Evolutionary conservation across 768 basidiomycete species (phyloP).

Genomic region (Boletus barrowsii): DNA sequence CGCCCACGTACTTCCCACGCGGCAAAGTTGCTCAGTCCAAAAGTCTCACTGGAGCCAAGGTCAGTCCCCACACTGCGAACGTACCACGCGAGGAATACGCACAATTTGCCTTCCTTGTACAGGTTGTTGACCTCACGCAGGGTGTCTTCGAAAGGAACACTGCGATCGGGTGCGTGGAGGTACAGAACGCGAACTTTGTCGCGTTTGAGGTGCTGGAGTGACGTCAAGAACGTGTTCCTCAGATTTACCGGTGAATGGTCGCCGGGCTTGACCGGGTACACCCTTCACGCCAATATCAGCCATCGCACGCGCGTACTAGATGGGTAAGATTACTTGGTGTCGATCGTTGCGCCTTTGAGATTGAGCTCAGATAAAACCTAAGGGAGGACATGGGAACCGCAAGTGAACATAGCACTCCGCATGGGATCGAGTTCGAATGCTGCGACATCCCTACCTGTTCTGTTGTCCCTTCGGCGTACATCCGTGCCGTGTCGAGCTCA

Average conservation of each 20-base stretch:
- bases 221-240: slow-evolving; percentile 43
- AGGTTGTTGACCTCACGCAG: slow-evolving; percentile 51
- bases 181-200: slow-evolving; percentile 52
- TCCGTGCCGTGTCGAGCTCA: slow-evolving; percentile 51
- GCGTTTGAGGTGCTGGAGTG: slow-evolving; percentile 43
- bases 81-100: slow-evolving; percentile 9
- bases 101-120: slow-evolving; percentile 58
- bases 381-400: neutral
- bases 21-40: slow-evolving; percentile 59
- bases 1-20: slow-evolving; percentile 47
- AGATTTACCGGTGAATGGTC: slow-evolving; percentile 40
- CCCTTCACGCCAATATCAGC: slow-evolving; percentile 26
- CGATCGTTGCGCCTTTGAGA: slow-evolving; percentile 39
- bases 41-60: slow-evolving; percentile 41
- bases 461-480: slow-evolving; percentile 52
- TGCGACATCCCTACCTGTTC: slow-evolving; percentile 39
- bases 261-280: slow-evolving; percentile 41
- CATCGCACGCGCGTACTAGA: neutral
- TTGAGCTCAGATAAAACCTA: slow-evolving; percentile 42
- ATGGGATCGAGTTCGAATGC: neutral
- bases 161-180: slow-evolving; percentile 59
- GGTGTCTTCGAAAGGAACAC: slow-evolving; percentile 55
- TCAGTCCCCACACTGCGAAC: neutral
- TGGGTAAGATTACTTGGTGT: slow-evolving; percentile 41
- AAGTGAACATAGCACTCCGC: neutral